A percentile compares a stretch with the other conserved stretches of the same genome.
These are phyloP conservation scores for Silene conica DNA, from an alignment of 148 eudicot species.

Conservation along the genomic window DNA sequence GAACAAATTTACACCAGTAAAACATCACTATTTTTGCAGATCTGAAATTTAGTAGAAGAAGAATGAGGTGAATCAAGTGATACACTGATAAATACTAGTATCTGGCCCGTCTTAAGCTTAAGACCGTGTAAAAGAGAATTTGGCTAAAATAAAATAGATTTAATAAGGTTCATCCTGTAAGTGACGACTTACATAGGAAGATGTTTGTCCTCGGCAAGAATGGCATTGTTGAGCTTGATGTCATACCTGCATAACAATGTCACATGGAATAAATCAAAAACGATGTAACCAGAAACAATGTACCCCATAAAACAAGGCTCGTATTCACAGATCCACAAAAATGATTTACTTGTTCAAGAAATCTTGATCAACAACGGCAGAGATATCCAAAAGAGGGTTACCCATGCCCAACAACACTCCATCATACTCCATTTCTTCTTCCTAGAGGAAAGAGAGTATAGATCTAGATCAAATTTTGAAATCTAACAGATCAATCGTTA, in stretches of 20 bases:
- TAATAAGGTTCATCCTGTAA: no score
- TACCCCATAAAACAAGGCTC: no score
- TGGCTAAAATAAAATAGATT: no score
- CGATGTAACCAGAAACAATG: no score
- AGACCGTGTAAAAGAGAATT: no score
- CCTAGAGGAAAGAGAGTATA: background rate
- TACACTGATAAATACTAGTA: no score
- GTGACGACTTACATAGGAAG: constrained; percentile 57
- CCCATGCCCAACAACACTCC: constrained; percentile 71
- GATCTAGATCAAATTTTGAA: background rate
- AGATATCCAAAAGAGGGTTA: constrained; percentile 67
- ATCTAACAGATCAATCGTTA: background rate
- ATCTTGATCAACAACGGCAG: constrained; percentile 60
- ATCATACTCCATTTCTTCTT: constrained; percentile 43
- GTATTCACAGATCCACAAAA: no score
- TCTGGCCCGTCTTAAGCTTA: no score
- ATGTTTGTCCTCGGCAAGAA: constrained; percentile 93
- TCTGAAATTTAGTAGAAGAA: no score
- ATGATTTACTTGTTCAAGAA: constrained; percentile 54
- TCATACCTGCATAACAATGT: constrained; percentile 45
- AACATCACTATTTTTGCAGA: background rate
- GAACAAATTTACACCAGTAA: background rate
- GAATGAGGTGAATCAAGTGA: no score
- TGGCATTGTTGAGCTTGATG: constrained; percentile 70
- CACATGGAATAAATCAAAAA: no score